Base-by-base conservation (phyloP, 2,329 filamentous ascomycete genomes). In the Cladophialophora exuberans region DNA sequence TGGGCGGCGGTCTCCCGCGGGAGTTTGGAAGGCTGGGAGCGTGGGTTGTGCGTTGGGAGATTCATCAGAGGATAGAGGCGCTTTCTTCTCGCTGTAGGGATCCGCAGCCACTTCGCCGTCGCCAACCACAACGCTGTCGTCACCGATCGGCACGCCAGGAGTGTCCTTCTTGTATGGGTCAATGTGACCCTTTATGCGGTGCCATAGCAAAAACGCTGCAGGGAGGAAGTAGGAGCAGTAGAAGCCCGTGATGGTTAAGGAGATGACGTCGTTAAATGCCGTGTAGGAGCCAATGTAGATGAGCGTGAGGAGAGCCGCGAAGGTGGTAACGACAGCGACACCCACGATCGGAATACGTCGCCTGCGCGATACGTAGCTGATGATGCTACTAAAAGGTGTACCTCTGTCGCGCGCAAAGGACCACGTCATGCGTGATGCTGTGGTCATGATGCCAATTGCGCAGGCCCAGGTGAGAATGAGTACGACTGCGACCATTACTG, bases 151-250 rank as follows among this genome's bases (percentile, higher is more conserved):
- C 7, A 57, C 4, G 5, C 58, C 58, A 13, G 54, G 58, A 1
- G 58, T 60, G 10, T 60, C 54, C 20, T 53, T 51, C 38, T 69
- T 66, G 45, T 72, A 62, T 4, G 75, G 73, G 1, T 68, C 55
- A 30, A 78, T 66, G 30, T 73, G 60, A 13, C 69, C 68, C 35
- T 67, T 70, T 52, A 69, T 43, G 2, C 69, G 66, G 55, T 70
- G 69, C 56, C 67, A 70, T 10, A 72, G 61, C 17, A 73, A 62
- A 23, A 73, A 64, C 1, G 62, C 60, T 13, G 63, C 63, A 3
- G 70, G 65, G 1, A 71, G 59, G 44, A 72, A 62, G 49, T 72
- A 73, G 13, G 70, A 70, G 53, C 65, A 60, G 59, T 71, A 73
- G 36, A 72, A 70, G 3, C 67, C 69, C 10, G 68, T 67, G 47